Evolutionary conservation across 108 stramenopile species (phyloP).

Genomic region (Seminavis robusta): DNA sequence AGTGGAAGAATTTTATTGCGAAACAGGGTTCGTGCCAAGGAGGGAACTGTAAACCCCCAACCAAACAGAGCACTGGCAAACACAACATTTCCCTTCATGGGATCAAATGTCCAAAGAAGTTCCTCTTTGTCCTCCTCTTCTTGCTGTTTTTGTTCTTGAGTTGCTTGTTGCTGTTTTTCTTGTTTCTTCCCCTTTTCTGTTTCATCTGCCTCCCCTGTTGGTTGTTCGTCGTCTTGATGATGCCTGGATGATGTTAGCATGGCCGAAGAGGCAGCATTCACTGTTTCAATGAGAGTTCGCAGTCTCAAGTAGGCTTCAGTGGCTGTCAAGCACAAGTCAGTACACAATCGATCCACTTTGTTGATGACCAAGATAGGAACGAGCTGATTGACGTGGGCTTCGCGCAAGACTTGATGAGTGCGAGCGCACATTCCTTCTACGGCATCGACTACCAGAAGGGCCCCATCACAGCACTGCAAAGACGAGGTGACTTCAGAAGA

Average conservation of each 20-base stretch:
- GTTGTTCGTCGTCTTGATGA: constrained; percentile 15
- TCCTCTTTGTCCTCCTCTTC: constrained; percentile 31
- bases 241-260: constrained; percentile 54
- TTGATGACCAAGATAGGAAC: constrained; percentile 91
- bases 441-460: constrained; percentile 94
- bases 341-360: constrained; percentile 89
- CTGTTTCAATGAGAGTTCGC: constrained; percentile 85
- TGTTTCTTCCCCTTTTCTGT: neutral
- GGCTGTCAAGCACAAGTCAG: constrained; percentile 67
- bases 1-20: constrained; percentile 56
- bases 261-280: constrained; percentile 87
- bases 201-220: neutral
- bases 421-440: constrained; percentile 94
- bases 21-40: constrained; percentile 74
- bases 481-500: constrained; percentile 92
- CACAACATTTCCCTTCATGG: constrained; percentile 90
- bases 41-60: constrained; percentile 91
- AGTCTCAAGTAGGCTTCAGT: constrained; percentile 91
- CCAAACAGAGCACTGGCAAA: constrained; percentile 93
- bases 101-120: constrained; percentile 90
- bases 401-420: constrained; percentile 94
- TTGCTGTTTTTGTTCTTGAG: neutral
- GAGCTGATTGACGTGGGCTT: constrained; percentile 86
- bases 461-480: constrained; percentile 90
- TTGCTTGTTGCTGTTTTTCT: constrained; percentile 7